Base-by-base conservation (phyloP, 148 eudicot genomes). In the Linanthus parryae region DNA sequence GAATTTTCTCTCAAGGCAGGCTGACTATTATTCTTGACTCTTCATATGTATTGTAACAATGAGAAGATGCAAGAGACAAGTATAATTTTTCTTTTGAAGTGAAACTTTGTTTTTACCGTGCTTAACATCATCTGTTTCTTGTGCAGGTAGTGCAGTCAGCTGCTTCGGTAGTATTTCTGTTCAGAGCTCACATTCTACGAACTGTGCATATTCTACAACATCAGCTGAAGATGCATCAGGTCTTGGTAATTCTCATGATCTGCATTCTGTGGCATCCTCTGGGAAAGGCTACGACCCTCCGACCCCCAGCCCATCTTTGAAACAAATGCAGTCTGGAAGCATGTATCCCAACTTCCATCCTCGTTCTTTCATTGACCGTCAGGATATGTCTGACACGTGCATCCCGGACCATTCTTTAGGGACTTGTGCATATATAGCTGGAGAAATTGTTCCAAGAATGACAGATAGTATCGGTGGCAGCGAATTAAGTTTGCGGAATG, bases 321-420 rank as follows among this genome's bases (percentile, higher is more conserved):
- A 66, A 34, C 68, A 65, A 53, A 61, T 50, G 53, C 68, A 71
- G 43, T 53, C 63, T 48, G 69, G 67, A 50, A 62, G 61, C 38
- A 57, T 44, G 17, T 57, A 62, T 43, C 40, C 70, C 11, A 77
- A 53, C 67, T 61, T 64, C 48, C 75, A 70, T 68, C 64, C 84
- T 52, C 82, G 64, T 54, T 80, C 80, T 51, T 50, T 65, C 65
- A 78, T 66, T 56, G 66, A 69, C 34, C 58, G 48, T 42, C 71
- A 63, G 47, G 62, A 56, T 66, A 49, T 28, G 60, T 34, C 65
- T 27, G 54, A 44, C 22, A 57, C 47, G 35, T 50, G 33, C 40
- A 23, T 58, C 53, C 68, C 67, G 7, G 49, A 53, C 40, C 54
- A 52, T 46, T 65, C 68, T 39, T 48, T 63, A 56, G 71, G 71